Percentiles rank a stretch among this genome's conserved stretches.
phyloP scores from a whole-genome alignment of 2,329 filamentous ascomycete species.

The Ambrosiella beaveri region DNA sequence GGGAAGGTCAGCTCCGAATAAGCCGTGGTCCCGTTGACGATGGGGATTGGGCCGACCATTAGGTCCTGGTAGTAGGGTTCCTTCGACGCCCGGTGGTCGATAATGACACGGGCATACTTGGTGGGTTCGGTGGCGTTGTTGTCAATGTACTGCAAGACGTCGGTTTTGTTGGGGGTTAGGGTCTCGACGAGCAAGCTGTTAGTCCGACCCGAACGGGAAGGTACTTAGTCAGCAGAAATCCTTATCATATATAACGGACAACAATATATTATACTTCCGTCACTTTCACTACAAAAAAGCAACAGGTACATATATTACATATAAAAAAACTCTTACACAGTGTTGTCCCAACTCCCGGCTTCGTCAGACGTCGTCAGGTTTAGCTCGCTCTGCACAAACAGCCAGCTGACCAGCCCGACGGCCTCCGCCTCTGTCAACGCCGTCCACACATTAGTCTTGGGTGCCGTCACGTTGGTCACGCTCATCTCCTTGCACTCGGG shows the following conservation, averaged over 20 bases:
- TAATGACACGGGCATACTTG: conserved; percentile 29
- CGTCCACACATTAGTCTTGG: conserved; percentile 25
- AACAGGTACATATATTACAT: not conserved
- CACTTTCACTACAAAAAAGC: no score
- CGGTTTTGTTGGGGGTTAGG: conserved; percentile 30
- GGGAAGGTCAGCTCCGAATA: conserved; percentile 24
- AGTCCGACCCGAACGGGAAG: no score
- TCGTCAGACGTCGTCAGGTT: conserved; percentile 26
- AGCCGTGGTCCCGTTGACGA: conserved; percentile 22
- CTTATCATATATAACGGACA: not conserved
- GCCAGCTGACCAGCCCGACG: conserved; percentile 25
- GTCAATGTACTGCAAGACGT: conserved; percentile 28
- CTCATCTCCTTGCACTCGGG: conserved; percentile 10
- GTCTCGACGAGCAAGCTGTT: conserved; percentile 22
- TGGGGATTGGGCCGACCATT: conserved; percentile 31
- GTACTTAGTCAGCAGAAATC: not conserved
- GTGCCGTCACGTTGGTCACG: conserved; percentile 18
- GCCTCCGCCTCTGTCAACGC: conserved; percentile 24
- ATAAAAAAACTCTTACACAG: conserved; percentile 18
- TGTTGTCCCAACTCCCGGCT: conserved; percentile 26
- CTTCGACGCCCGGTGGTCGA: conserved; percentile 26
- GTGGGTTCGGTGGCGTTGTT: conserved; percentile 19
- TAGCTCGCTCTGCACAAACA: conserved; percentile 26
- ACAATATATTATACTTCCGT: not conserved
- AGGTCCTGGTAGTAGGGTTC: conserved; percentile 30